phyloP scores from a whole-genome alignment of 176 grass and related monocot genomes.

The Lolium rigidum region DNA sequence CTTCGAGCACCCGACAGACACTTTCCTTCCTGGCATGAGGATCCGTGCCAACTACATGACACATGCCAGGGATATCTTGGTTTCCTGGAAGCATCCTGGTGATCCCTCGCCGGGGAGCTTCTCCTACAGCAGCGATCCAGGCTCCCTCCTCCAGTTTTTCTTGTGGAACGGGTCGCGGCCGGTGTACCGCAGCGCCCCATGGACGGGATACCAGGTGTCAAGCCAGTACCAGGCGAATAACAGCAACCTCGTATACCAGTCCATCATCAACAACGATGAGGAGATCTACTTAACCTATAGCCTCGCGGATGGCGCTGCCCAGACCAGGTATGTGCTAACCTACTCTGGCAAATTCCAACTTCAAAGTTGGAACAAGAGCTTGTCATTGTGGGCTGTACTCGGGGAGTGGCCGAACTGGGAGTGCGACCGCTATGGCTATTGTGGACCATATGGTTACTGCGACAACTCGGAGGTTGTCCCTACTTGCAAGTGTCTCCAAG shows the following conservation, averaged over 20 bases:
- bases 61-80: neutral
- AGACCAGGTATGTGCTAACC: constrained; percentile 6
- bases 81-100: neutral
- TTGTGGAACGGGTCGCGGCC: neutral
- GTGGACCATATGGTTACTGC: neutral
- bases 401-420: neutral
- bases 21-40: neutral
- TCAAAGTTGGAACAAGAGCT: neutral
- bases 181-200: neutral
- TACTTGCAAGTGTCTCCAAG: constrained; percentile 11
- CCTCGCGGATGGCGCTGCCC: neutral
- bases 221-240: constrained; percentile 9
- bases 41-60: neutral
- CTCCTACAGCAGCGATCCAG: constrained; percentile 2
- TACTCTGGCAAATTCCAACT: constrained; percentile 1
- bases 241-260: neutral
- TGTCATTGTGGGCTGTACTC: neutral
- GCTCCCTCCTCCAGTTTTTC: constrained; percentile 1
- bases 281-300: constrained; percentile 11
- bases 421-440: neutral
- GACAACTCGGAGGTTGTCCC: neutral
- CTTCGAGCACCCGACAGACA: neutral
- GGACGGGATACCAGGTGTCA: neutral
- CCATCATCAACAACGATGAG: neutral
- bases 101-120: neutral